Evolutionary conservation across 305 asterid species (phyloP).

Genomic region (Nicotiana rustica): DNA sequence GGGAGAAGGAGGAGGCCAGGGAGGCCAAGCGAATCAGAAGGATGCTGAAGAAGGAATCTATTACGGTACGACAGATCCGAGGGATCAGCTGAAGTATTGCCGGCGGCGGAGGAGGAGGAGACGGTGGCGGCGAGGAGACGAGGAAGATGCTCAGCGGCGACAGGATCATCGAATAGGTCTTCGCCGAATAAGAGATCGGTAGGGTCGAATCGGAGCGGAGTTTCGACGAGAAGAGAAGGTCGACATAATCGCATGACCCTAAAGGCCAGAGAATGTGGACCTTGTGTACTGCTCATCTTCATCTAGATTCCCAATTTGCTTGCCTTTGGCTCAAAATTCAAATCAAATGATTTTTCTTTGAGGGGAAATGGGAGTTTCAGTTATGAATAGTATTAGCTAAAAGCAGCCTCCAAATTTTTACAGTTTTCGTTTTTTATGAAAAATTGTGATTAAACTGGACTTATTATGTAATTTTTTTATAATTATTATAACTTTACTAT

Average conservation of each 20-base stretch:
- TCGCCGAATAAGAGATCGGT: conserved; percentile 83
- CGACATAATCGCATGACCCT: conserved; percentile 97
- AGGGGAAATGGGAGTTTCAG: too few species aligned
- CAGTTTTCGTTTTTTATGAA: too few species aligned
- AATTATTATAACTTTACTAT: too few species aligned
- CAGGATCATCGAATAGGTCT: conserved; percentile 77
- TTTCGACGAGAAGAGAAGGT: conserved; percentile 85
- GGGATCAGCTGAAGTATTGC: conserved; percentile 46
- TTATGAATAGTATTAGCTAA: too few species aligned
- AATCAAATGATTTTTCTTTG: too few species aligned
- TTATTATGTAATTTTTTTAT: too few species aligned
- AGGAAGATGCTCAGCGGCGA: conserved; percentile 69
- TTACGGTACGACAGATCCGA: conserved; percentile 83
- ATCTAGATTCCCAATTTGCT: background rate
- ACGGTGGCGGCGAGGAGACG: conserved; percentile 60
- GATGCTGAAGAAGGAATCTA: conserved; percentile 78
- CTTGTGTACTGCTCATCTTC: conserved; percentile 65
- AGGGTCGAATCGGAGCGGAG: conserved; percentile 84
- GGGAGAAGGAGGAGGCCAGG: conserved; percentile 97
- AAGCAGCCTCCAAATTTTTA: too few species aligned
- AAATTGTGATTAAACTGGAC: too few species aligned
- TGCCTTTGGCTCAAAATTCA: too few species aligned
- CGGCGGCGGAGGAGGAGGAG: conserved; percentile 38
- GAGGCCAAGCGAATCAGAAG: conserved; percentile 87
- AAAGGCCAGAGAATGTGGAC: conserved; percentile 90